Conservation (phyloP, 805 yeast species). For the Metschnikowia rubicola region DNA sequence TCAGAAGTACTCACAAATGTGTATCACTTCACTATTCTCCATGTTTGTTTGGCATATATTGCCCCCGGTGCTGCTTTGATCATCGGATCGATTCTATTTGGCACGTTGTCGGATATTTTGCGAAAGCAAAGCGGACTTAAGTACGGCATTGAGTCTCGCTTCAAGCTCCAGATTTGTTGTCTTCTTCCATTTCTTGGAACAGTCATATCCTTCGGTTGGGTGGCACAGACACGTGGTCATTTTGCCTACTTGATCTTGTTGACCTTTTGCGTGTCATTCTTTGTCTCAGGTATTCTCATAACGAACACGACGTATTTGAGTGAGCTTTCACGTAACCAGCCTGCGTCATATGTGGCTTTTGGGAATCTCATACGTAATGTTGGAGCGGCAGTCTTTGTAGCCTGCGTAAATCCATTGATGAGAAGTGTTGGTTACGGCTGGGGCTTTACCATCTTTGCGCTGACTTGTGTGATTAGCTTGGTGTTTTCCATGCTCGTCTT, state of each 20-base stretch:
- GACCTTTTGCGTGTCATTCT: conserved; percentile 47
- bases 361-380: conserved; percentile 51
- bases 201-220: conserved; percentile 52
- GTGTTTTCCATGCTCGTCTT: conserved; percentile 10
- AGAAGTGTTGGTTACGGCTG: conserved; percentile 33
- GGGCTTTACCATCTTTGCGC: conserved; percentile 7
- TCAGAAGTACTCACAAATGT: conserved; percentile 35
- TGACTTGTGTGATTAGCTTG: conserved; percentile 11
- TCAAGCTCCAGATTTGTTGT: conserved; percentile 44
- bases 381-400: conserved; percentile 54
- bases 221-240: conserved; percentile 37
- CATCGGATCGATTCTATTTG: conserved; percentile 48
- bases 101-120: conserved; percentile 44
- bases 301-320: conserved; percentile 52
- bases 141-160: conserved; percentile 47
- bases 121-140: conserved; percentile 22
- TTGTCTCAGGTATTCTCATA: conserved; percentile 54
- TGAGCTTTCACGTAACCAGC: conserved; percentile 46
- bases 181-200: conserved; percentile 42
- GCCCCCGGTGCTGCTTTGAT: conserved; percentile 53
- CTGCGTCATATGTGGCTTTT: conserved; percentile 52
- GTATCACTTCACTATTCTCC: conserved; percentile 34
- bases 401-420: conserved; percentile 35
- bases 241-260: conserved; percentile 41
- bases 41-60: conserved; percentile 44